Evolutionary conservation across 2,329 filamentous ascomycete species (phyloP).

Genomic region (Neofusicoccum cordaticola): DNA sequence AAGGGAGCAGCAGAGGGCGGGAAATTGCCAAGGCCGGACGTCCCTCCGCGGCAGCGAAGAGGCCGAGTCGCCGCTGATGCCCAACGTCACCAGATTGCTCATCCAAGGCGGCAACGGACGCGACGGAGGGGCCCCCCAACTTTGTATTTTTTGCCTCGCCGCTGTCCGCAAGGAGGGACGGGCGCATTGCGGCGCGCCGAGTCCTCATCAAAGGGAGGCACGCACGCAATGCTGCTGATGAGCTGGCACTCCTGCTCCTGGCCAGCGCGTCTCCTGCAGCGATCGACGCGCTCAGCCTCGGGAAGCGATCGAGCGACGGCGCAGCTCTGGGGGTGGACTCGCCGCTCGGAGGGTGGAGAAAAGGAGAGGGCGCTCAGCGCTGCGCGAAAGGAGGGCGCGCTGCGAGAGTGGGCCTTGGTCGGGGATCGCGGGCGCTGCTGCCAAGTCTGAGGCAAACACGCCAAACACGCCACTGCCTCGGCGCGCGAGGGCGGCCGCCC

Average conservation of each 20-base stretch:
- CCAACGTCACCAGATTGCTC: conserved; percentile 9
- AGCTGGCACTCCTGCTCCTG: neutral
- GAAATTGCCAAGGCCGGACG: conserved; percentile 7
- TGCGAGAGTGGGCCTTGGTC: neutral
- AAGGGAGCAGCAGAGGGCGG: conserved; percentile 6
- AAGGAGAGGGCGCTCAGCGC: neutral
- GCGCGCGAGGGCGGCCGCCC: no score
- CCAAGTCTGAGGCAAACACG: neutral
- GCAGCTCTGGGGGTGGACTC: neutral
- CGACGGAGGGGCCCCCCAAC: neutral
- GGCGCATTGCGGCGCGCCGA: conserved; percentile 1
- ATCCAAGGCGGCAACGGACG: neutral
- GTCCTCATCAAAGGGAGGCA: conserved; percentile 5
- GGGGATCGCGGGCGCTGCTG: neutral
- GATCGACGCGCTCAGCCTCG: neutral
- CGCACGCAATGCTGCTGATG: conserved; percentile 4
- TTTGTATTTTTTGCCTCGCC: neutral
- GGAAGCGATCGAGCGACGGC: conserved; percentile 7
- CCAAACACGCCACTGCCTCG: neutral
- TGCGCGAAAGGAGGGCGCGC: neutral
- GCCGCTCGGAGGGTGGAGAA: neutral
- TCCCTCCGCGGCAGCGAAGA: neutral
- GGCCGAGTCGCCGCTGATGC: neutral
- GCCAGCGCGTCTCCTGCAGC: neutral
- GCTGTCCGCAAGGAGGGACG: conserved; percentile 5